Evolutionary conservation across 2,329 filamentous ascomycete genomes (phyloP).

Genomic region (Fusarium annulatum): DNA sequence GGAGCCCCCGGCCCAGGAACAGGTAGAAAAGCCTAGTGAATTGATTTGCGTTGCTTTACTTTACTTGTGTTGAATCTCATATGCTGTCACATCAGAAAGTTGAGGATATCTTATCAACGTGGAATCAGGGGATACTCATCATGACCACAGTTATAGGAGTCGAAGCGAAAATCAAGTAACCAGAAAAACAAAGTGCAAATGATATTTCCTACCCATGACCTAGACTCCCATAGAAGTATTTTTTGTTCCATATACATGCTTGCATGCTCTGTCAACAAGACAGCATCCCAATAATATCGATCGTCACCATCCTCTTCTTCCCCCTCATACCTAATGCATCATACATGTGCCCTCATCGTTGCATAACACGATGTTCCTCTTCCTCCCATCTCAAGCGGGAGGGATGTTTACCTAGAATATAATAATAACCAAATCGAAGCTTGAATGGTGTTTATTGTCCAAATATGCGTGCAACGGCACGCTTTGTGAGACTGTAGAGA

Average conservation of each 20-base stretch:
- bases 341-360: slow-evolving; percentile 29
- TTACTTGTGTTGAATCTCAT: neutral
- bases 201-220: slow-evolving; percentile 46
- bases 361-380: neutral
- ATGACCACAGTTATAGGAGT: neutral
- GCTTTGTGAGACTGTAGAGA: slow-evolving; percentile 31
- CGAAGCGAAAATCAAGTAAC: neutral
- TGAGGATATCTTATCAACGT: neutral
- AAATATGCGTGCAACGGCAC: slow-evolving; percentile 31
- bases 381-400: neutral
- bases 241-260: slow-evolving; percentile 43
- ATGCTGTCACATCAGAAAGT: neutral
- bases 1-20: too few species aligned
- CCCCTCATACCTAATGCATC: slow-evolving; percentile 24
- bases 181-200: slow-evolving; percentile 37
- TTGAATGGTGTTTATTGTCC: slow-evolving; percentile 13
- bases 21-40: slow-evolving; percentile 1
- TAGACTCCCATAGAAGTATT: slow-evolving; percentile 41
- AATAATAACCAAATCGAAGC: slow-evolving; percentile 1
- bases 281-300: slow-evolving; percentile 18
- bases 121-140: neutral
- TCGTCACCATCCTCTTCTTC: neutral
- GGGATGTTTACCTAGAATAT: slow-evolving; percentile 13
- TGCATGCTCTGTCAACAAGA: slow-evolving; percentile 38
- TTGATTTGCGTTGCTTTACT: neutral